Conservation (phyloP, 352 stramenopile species). For the Pythium brassicae region DNA sequence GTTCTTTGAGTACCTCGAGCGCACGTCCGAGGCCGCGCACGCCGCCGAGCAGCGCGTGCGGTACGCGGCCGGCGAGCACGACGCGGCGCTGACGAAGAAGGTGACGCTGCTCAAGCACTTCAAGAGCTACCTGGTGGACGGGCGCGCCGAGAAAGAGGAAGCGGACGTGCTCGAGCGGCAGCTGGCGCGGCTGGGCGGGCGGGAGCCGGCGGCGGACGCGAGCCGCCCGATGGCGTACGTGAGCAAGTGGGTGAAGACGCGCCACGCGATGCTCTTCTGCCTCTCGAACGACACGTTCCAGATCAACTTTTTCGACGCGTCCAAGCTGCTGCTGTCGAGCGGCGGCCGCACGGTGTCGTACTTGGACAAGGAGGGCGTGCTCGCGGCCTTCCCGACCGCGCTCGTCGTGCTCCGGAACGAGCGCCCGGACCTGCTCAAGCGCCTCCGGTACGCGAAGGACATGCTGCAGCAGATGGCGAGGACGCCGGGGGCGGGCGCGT, state of each 20-base stretch:
- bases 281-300: constrained; percentile 95
- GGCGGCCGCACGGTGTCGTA: constrained; percentile 90
- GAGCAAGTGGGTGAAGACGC: constrained; percentile 98
- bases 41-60: constrained; percentile 27
- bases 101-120: constrained; percentile 98
- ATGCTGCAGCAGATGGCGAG: constrained; percentile 93
- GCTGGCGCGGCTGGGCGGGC: constrained; percentile 22
- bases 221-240: constrained; percentile 86
- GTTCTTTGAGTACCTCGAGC: constrained; percentile 95
- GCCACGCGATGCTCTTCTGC: constrained; percentile 97
- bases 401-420: constrained; percentile 54
- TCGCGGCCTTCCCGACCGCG: constrained; percentile 48
- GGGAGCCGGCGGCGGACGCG: constrained; percentile 21
- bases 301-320: constrained; percentile 96
- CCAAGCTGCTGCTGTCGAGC: constrained; percentile 93
- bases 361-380: constrained; percentile 68
- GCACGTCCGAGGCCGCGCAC: constrained; percentile 47
- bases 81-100: constrained; percentile 94
- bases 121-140: constrained; percentile 94
- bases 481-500: not conserved
- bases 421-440: constrained; percentile 66
- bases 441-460: constrained; percentile 92
- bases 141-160: constrained; percentile 50
- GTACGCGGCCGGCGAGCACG: constrained; percentile 65
- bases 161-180: constrained; percentile 36